Percentiles rank a stretch among this genome's conserved stretches.
Conservation (phyloP, 2,329 filamentous ascomycete genomes). For the Calycina herbarum region DNA sequence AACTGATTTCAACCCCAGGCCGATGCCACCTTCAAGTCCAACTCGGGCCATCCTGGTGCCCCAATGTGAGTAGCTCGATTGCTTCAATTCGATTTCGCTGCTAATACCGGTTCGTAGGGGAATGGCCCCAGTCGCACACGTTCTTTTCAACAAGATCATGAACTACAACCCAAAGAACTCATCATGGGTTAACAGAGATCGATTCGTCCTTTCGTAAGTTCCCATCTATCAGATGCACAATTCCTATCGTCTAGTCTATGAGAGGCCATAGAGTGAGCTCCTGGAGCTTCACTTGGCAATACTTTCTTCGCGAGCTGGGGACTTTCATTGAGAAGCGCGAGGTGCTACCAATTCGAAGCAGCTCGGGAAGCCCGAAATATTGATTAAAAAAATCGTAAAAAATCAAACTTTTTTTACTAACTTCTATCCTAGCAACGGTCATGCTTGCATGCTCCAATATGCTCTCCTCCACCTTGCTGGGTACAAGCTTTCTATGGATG, state of each 20-base stretch:
- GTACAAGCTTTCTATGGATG: conserved; percentile 82
- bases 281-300: background rate
- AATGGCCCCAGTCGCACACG: conserved; percentile 93
- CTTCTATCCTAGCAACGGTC: conserved; percentile 72
- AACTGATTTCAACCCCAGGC: conserved; percentile 56
- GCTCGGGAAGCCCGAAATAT: background rate
- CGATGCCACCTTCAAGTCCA: conserved; percentile 94
- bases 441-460: conserved; percentile 99
- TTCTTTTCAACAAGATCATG: conserved; percentile 99
- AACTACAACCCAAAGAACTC: conserved; percentile 99
- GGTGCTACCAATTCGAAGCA: background rate
- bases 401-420: conserved; percentile 18
- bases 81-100: conserved; percentile 11
- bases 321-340: background rate
- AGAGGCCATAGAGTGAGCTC: background rate
- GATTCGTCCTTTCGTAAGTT: conserved; percentile 97
- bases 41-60: conserved; percentile 97
- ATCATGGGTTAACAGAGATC: conserved; percentile 93
- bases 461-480: conserved; percentile 95
- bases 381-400: background rate
- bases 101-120: conserved; percentile 51
- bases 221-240: background rate
- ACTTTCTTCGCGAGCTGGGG: background rate
- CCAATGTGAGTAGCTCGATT: conserved; percentile 69
- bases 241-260: background rate